Evolutionary conservation across 2,329 filamentous ascomycete species (phyloP).

Genomic region (Aspergillus aculeatinus): DNA sequence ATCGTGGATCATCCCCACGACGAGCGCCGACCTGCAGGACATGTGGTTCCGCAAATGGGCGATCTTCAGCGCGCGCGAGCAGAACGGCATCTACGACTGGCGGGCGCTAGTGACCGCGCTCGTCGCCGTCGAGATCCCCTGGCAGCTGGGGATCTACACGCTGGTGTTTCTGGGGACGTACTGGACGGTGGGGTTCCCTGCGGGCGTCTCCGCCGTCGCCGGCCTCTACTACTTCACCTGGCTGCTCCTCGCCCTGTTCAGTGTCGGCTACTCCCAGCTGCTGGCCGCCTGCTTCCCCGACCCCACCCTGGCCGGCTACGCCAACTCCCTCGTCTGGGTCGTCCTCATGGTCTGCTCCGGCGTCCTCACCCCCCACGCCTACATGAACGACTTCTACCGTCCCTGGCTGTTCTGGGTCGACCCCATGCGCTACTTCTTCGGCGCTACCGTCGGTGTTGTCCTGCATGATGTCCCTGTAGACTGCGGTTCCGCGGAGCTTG

Average conservation of each 20-base stretch:
- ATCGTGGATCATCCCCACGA: not conserved
- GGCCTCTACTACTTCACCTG: not conserved
- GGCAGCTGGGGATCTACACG: not conserved
- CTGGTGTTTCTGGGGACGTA: not conserved
- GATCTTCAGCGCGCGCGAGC: not conserved
- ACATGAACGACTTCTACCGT: not conserved
- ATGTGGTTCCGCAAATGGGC: not conserved
- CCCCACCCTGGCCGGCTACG: not conserved
- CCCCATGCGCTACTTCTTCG: slow-evolving; percentile 12
- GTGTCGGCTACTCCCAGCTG: not conserved
- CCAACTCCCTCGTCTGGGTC: not conserved
- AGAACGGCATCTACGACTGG: not conserved
- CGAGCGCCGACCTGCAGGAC: not conserved
- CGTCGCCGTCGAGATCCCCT: not conserved
- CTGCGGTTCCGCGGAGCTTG: not conserved
- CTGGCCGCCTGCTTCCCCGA: not conserved
- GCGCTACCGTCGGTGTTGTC: not conserved
- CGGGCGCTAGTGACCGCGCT: not conserved
- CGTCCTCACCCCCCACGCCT: not conserved
- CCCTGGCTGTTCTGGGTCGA: slow-evolving; percentile 13
- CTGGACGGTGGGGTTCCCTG: not conserved
- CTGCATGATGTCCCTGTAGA: slow-evolving; percentile 1
- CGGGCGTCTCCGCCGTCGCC: not conserved
- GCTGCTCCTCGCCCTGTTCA: not conserved
- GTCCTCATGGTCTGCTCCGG: not conserved